Base-by-base conservation (phyloP, 345 rosid genomes). In the Acer yangbiense region DNA sequence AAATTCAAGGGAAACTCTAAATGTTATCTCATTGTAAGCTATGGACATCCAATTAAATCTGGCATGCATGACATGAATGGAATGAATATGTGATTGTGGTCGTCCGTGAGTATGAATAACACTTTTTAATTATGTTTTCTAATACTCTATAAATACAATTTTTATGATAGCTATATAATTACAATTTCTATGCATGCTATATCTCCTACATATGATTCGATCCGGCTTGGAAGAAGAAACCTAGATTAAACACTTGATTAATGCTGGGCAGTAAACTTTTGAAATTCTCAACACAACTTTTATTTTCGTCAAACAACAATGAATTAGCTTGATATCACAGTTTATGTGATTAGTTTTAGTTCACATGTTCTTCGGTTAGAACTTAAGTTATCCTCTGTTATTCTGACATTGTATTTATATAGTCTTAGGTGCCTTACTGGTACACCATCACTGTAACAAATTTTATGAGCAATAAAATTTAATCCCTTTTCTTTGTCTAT, bases 401-500 rank as follows among this genome's bases (percentile, higher is more conserved):
- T 58, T 6, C 63, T n/a, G 25, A 18, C 10, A 18, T 17, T n/a
- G 9, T 58, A n/a, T 20, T 17, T 58, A 58, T 58, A 10, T 58
- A 58, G 25, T 58, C 21, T 58, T 7, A 29, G 63, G 9, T 17
- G 25, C 63, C 63, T 10, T 58, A 8, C 63, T 58, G 63, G 25
- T n/a, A 18, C 20, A 7, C 2, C 11, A 58, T 57, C 63, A 58
- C 25, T 58, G 63, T 58, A 58, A 58, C 63, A 58, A 52, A 13
- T 10, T 52, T 52, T 52, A 52, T 52, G 63, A 58, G 63, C 23
- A 18, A 58, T 58, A 7, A 58, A 58, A 58, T 58, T 78, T 11
- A 52, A 58, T 82, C 25, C 65, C 50, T 61, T 79, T 68, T 80
- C 16, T 29, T 64, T 77, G 67, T 29, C 65, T 71, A 50, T 21